These are phyloP conservation scores for Penicillium longicatenatum DNA, from an alignment of 495 filamentous ascomycete genomes.

Conservation along the genomic window DNA sequence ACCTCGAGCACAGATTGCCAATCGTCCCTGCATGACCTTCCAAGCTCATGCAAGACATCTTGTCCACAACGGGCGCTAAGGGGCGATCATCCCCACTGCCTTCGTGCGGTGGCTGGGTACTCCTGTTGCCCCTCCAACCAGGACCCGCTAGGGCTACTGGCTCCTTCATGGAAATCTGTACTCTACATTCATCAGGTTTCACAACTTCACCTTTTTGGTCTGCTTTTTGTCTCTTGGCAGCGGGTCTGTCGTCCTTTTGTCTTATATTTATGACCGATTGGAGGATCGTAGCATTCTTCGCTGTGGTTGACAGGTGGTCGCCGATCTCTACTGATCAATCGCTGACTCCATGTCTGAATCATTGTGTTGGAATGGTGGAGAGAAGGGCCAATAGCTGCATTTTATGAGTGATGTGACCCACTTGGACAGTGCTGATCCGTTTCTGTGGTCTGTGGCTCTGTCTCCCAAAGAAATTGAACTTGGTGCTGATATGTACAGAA, in stretches of 20 bases:
- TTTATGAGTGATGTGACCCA: neutral
- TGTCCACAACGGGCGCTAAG: neutral
- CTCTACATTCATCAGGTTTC: conserved; percentile 10
- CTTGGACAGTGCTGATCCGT: neutral
- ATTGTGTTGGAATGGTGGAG: neutral
- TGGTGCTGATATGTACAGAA: neutral
- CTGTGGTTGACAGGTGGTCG: neutral
- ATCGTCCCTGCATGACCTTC: neutral
- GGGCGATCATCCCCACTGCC: conserved; percentile 3
- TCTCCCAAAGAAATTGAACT: neutral
- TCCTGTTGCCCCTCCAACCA: conserved; percentile 23
- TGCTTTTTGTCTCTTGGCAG: neutral
- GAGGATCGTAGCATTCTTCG: neutral
- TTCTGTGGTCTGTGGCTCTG: neutral
- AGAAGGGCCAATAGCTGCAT: neutral
- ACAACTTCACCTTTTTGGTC: neutral
- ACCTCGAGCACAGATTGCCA: neutral
- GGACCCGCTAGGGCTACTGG: conserved; percentile 13
- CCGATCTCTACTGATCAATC: neutral
- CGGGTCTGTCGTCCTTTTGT: neutral
- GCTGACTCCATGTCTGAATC: neutral
- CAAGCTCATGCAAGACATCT: conserved; percentile 6
- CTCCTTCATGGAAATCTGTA: conserved; percentile 12
- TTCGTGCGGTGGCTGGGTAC: conserved; percentile 10
- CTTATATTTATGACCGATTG: neutral